Conservation (phyloP, 1,284 basidiomycete genomes). For the Ustilago esculenta region DNA sequence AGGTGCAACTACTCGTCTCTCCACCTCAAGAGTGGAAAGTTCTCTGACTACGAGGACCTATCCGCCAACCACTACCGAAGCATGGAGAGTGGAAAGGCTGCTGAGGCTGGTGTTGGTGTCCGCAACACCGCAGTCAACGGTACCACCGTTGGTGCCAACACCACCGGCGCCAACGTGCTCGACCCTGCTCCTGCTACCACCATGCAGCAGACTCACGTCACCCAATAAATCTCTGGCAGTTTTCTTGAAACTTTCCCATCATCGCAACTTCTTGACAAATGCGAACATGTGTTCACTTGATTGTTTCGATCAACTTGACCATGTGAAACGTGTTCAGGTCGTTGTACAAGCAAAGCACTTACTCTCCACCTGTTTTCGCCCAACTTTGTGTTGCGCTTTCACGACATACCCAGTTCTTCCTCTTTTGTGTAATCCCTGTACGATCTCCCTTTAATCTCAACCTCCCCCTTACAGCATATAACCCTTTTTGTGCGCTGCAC, state of each 20-base stretch:
- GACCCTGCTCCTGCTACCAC: slow-evolving; percentile 31
- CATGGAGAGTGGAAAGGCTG: slow-evolving; percentile 27
- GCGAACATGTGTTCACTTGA: too few relatives aligned
- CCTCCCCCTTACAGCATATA: too few relatives aligned
- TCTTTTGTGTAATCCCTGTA: slow-evolving; percentile 5
- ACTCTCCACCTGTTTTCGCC: too few relatives aligned
- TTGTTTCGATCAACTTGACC: too few relatives aligned
- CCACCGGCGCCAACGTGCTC: slow-evolving; percentile 12
- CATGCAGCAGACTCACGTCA: slow-evolving; percentile 31
- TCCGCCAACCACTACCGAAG: slow-evolving; percentile 16
- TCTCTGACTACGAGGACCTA: slow-evolving; percentile 49
- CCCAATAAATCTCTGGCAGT: slow-evolving; percentile 22
- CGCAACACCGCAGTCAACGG: slow-evolving; percentile 6
- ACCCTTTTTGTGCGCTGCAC: too few relatives aligned
- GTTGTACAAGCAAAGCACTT: too few relatives aligned
- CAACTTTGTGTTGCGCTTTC: neutral
- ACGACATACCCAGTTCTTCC: slow-evolving; percentile 19
- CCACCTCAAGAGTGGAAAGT: slow-evolving; percentile 53
- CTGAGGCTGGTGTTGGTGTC: slow-evolving; percentile 23
- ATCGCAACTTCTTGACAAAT: too few relatives aligned
- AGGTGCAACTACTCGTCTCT: slow-evolving; percentile 54
- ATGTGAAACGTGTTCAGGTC: too few relatives aligned
- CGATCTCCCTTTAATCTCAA: slow-evolving; percentile 11
- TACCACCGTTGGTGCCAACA: slow-evolving; percentile 4
- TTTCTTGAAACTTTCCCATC: too few relatives aligned